phyloP scores from a whole-genome alignment of 768 basidiomycete species.

The Tylopilus plumbeoviolaceoides region DNA sequence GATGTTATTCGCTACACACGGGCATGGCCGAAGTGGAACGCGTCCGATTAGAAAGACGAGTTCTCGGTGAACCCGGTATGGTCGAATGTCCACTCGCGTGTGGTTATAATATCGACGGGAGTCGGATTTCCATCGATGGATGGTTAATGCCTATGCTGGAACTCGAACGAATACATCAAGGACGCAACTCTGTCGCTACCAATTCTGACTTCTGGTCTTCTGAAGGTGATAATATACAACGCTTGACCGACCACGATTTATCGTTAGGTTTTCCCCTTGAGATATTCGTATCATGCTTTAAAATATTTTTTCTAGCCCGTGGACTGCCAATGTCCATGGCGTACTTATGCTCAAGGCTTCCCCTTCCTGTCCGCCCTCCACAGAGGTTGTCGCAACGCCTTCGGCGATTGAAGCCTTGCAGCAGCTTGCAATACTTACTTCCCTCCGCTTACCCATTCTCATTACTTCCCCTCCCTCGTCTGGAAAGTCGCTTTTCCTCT shows the following conservation, averaged over 20 bases:
- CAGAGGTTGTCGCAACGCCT: slow-evolving; percentile 57
- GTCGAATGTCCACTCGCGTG: slow-evolving; percentile 63
- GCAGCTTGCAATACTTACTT: slow-evolving; percentile 58
- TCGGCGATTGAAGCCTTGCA: slow-evolving; percentile 58
- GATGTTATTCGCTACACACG: slow-evolving; percentile 71
- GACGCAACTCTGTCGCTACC: slow-evolving; percentile 44
- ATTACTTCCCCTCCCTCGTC: slow-evolving; percentile 83
- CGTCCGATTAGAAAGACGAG: slow-evolving; percentile 54
- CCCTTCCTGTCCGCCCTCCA: slow-evolving; percentile 20
- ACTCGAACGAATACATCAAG: slow-evolving; percentile 50
- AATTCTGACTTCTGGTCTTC: slow-evolving; percentile 44
- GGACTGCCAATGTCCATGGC: slow-evolving; percentile 60
- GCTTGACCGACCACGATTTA: slow-evolving; percentile 46
- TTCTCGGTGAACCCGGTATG: slow-evolving; percentile 55
- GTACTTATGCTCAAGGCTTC: slow-evolving; percentile 56
- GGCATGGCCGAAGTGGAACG: slow-evolving; percentile 78
- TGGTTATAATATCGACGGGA: slow-evolving; percentile 47
- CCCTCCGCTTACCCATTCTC: slow-evolving; percentile 71
- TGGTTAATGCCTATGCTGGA: slow-evolving; percentile 82
- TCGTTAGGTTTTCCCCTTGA: slow-evolving; percentile 40
- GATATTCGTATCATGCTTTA: slow-evolving; percentile 10
- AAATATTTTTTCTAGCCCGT: slow-evolving; percentile 40
- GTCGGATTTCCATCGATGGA: slow-evolving; percentile 52
- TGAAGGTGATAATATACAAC: slow-evolving; percentile 31
- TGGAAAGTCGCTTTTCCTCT: slow-evolving; percentile 79